Base-by-base conservation (phyloP, 108 stramenopile genomes). In the Fragilaria crotonensis region DNA sequence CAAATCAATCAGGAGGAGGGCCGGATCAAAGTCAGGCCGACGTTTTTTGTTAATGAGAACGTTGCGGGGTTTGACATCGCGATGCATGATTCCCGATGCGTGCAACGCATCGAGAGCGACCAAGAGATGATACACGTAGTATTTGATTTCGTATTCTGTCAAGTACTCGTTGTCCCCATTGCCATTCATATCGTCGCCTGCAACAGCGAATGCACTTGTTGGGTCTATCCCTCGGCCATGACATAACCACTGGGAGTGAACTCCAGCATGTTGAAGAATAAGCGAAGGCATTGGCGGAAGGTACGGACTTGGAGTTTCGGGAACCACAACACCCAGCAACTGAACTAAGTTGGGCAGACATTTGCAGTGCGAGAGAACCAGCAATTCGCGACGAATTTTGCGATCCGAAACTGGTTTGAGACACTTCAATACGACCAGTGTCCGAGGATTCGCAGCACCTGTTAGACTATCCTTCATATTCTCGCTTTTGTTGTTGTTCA, bases 61-160 rank as follows among this genome's bases (percentile, higher is more conserved):
- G 61, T 96, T 96, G 30, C 93, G 59, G n/a, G 95, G 95, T 54
- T 96, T 96, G 48, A 96, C 90, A 66, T 96, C 95, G 1, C 95
- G 73, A 67, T 96, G 93, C 92, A 96, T 95, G 9, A 96, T 86
- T 17, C 95, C 93, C 0, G 64, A 61, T 0, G 85, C 57, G 62
- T 96, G 95, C 25, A 90, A 52, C 31, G 69, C 68, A 75, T 96
- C 92, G 20, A 96, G 61, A 25, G 90, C 95, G 14, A 86, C 70
- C 33, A 96, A 72, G 45, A 96, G 63, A 70, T 95, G 92, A 63
- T 79, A 95, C 20, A 95, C 55, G 67, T 79, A 94, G 59, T 86
- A 89, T 53, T 79, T 78, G 27, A 96, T 88, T 62, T 96, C 92
- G 27, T 76, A 72, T 60, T 87, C 87, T 0, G 85, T 64, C 26